These are phyloP conservation scores for Entamoeba nuttalli DNA, from an alignment of 208 protist genomes.

Conservation along the genomic window DNA sequence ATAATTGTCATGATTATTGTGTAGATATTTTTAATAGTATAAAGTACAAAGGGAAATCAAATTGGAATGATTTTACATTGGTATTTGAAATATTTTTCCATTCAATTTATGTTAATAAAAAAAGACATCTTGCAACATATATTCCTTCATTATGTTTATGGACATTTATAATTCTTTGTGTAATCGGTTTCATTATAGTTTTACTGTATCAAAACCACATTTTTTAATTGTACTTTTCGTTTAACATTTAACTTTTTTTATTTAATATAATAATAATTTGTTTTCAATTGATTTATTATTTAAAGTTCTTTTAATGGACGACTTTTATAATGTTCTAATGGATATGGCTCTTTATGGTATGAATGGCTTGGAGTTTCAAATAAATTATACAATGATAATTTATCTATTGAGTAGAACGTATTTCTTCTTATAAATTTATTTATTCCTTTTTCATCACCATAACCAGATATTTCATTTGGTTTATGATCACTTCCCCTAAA, in stretches of 20 bases:
- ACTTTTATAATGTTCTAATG: too few species aligned
- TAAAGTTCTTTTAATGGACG: too few species aligned
- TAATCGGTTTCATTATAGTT: neutral
- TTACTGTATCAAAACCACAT: neutral
- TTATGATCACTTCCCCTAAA: too few species aligned
- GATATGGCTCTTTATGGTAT: too few species aligned
- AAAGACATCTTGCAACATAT: neutral
- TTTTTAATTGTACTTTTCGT: neutral
- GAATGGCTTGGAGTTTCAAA: too few species aligned
- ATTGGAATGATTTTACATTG: neutral
- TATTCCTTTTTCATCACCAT: too few species aligned
- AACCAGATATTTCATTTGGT: too few species aligned
- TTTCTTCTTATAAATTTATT: too few species aligned
- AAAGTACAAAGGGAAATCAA: neutral
- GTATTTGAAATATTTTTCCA: neutral
- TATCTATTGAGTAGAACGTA: too few species aligned
- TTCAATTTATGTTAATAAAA: neutral
- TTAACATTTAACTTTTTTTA: neutral
- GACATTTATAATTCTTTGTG: neutral
- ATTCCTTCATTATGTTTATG: neutral
- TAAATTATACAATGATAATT: too few species aligned
- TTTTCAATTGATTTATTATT: too few species aligned
- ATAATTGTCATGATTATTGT: neutral
- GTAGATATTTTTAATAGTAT: neutral
- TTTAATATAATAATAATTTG: too few species aligned